Evolutionary conservation across 305 asterid genomes (phyloP), one percentile per base, ranked within the genome.

Genomic region (Lippia alba): DNA sequence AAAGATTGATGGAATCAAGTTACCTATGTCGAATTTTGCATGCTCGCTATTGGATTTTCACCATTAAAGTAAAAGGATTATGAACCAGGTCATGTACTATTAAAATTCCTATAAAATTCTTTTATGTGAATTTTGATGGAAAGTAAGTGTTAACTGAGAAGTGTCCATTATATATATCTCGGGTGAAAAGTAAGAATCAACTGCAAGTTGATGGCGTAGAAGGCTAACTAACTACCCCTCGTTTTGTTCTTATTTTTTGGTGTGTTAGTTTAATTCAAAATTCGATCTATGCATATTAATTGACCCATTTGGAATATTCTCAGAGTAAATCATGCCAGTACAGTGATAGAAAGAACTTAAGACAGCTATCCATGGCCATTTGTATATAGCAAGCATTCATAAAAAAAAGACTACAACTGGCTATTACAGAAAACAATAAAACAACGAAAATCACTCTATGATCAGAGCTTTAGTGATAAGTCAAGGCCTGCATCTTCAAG

Each of bases 381-480:
- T 61, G 39, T 67, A 54, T 53, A 60, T 17, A 41, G 36, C 34
- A 11, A 66, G 54, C 51, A 16, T 56, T 61, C 50, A 11, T 33
- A 46, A 59, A 65, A 15, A 3, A 53, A 66, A 12, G 14, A 3
- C 18, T 5, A 57, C 8, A 48, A 32, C 62, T 57, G 45, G 16
- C 36, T 24, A 72, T 17, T 5, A 15, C 67, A 66, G 54, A 62
- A n/a, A 65, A 62, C 67, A 67, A 6, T 36, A 69, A 12, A 73
- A 49, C 44, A 58, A 59, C 34, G 30, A 68, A 3, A 69, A 40
- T 11, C 34, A 57, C 61, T 18, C 56, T 15, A 59, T 58, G 9
- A 39, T 64, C 73, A 78, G 60, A 78, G 82, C 67, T 69, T 78
- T 9, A 74, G 67, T 16, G 76, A 53, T 49, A 78, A 70, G 67